Evolutionary conservation across 2,329 filamentous ascomycete species (phyloP).

Genomic region (Elsinoe perseae): DNA sequence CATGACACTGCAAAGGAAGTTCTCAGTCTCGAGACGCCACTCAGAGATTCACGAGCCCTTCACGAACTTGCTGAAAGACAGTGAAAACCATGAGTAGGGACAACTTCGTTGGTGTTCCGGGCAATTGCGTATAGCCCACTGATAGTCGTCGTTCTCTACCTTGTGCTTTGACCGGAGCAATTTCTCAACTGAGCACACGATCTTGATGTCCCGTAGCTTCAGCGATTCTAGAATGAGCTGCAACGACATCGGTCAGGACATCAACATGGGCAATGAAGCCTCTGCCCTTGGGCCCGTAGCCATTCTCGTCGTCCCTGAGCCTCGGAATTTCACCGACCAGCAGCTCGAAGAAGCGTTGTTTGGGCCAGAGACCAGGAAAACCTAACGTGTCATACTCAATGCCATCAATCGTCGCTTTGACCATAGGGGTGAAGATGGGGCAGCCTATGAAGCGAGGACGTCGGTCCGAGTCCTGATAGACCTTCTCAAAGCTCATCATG

Average conservation of each 20-base stretch:
- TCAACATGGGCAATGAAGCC: constrained; percentile 40
- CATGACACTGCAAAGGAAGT: too few relatives aligned
- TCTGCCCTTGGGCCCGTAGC: constrained; percentile 40
- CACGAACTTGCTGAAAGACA: too few relatives aligned
- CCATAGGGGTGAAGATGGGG: constrained; percentile 29
- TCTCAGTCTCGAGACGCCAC: too few relatives aligned
- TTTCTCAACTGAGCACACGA: not conserved
- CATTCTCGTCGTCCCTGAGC: constrained; percentile 35
- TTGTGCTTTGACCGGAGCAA: too few relatives aligned
- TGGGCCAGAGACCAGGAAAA: constrained; percentile 30
- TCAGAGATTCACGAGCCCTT: too few relatives aligned
- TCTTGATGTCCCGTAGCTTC: not conserved
- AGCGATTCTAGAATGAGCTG: constrained; percentile 26
- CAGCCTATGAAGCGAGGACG: constrained; percentile 26
- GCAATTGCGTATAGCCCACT: too few relatives aligned
- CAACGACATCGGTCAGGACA: constrained; percentile 32
- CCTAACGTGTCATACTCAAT: constrained; percentile 16
- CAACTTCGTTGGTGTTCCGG: too few relatives aligned
- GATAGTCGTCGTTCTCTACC: too few relatives aligned
- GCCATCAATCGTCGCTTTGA: not conserved
- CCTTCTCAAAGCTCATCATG: constrained; percentile 35
- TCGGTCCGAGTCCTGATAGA: constrained; percentile 25
- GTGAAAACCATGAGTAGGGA: too few relatives aligned
- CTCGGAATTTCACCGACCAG: constrained; percentile 39
- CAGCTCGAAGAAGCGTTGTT: constrained; percentile 36